Evolutionary conservation across 2,329 filamentous ascomycete genomes (phyloP), one percentile per base, ranked within the genome.

Genomic region (Fusarium citri): DNA sequence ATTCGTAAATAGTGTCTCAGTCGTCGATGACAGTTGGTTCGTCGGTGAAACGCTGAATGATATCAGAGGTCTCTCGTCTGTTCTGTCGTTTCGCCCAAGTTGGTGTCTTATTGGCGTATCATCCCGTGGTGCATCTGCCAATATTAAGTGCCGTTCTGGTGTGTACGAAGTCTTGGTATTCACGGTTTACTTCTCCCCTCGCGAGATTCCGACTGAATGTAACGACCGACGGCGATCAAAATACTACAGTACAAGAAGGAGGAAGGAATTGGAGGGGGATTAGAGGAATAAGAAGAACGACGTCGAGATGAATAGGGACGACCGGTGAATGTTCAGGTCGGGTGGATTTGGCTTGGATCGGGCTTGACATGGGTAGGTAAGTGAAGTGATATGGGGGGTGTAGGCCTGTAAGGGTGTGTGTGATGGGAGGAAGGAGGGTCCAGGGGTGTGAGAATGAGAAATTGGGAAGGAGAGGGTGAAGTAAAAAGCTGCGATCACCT

Each of bases 241-340:
- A 51, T 54, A 45, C 62, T 53, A 47, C 45, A 46, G 37, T 37
- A 37, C 34, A 58, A 58, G 57, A 67, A 45, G 42, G 55, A 54
- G 20, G 23, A 54, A 54, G 55, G 51, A 41, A 28, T 55, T 41
- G 34, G 48, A 54, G 45, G 55, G 65, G 55, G 55, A 58, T 60
- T 51, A 49, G 48, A 68, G 62, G 61, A 71, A 66, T 55, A 65
- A 69, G 65, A 72, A 55, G 65, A 59, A 63, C 46, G 41, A 67
- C 42, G 47, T 66, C 48, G 43, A 72, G 62, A 64, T 72, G 67
- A 72, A 71, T 64, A 64, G 65, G 68, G 65, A 71, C 63, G 49
- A 37, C 34, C 49, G 62, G 66, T 62, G 59, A 66, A 62, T 56
- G 57, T 57, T 49, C 54, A 69, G 54, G 68, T 71, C 50, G 66